Evolutionary conservation across 768 basidiomycete species (phyloP).

Genomic region (Omphalotus guepiniiformis): DNA sequence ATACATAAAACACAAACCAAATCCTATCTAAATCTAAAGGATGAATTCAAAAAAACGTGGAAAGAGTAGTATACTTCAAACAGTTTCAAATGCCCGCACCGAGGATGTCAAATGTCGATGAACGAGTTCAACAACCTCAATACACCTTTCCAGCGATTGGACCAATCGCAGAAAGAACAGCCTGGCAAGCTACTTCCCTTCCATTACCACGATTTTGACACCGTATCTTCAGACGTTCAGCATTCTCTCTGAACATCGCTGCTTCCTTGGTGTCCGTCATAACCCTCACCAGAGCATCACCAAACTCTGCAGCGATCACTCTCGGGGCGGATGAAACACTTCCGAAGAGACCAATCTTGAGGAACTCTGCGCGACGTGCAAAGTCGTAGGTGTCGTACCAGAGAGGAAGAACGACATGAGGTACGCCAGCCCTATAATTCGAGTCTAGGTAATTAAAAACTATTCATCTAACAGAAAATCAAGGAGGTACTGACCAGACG

Average conservation of each 20-base stretch:
- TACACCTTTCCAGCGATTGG: too few species aligned
- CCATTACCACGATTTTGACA: slow-evolving; percentile 2
- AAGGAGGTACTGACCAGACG: slow-evolving; percentile 3
- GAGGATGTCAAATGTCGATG: too few species aligned
- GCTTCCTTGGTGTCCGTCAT: slow-evolving; percentile 5
- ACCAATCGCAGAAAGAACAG: too few species aligned
- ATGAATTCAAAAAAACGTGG: too few species aligned
- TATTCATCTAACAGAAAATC: background rate
- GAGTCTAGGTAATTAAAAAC: background rate
- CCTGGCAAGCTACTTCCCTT: background rate
- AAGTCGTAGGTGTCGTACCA: slow-evolving; percentile 22
- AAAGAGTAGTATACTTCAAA: too few species aligned
- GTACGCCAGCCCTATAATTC: slow-evolving; percentile 12
- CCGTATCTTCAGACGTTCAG: background rate
- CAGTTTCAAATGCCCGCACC: too few species aligned
- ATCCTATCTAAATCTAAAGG: too few species aligned
- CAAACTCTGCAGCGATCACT: slow-evolving; percentile 15
- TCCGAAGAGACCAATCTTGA: slow-evolving; percentile 19
- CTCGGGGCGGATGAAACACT: slow-evolving; percentile 14
- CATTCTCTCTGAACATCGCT: background rate
- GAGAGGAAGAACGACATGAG: slow-evolving; percentile 19
- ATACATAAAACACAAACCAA: too few species aligned
- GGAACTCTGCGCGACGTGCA: slow-evolving; percentile 17
- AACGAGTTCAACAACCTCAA: too few species aligned
- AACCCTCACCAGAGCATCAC: slow-evolving; percentile 14